A percentile compares a stretch with the other conserved stretches of the same genome.
These are phyloP conservation scores for Rhodofomes roseus DNA, from an alignment of 1,284 basidiomycete genomes.

Conservation along the genomic window DNA sequence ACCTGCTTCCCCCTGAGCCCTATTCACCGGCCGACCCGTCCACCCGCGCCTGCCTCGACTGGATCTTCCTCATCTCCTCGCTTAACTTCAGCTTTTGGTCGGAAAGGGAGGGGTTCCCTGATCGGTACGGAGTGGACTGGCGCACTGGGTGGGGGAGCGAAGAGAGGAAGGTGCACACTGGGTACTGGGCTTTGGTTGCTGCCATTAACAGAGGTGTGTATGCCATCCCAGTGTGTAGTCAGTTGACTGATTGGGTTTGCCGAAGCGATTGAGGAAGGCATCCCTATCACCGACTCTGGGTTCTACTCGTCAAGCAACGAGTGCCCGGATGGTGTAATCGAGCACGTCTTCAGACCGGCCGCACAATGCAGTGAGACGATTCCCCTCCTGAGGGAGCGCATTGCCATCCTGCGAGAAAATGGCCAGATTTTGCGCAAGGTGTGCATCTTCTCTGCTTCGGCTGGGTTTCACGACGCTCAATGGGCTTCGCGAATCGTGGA, in stretches of 20 bases:
- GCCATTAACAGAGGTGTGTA: constrained; percentile 65
- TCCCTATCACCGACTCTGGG: constrained; percentile 70
- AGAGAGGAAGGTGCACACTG: constrained; percentile 53
- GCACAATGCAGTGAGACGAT: constrained; percentile 54
- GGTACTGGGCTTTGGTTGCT: constrained; percentile 81
- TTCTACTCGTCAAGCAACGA: constrained; percentile 67
- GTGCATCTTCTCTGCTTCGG: constrained; percentile 45
- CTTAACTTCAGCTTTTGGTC: constrained; percentile 90
- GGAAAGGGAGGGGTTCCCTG: constrained; percentile 47
- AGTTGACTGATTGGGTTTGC: background rate
- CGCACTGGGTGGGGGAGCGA: constrained; percentile 58
- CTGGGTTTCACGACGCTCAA: no score
- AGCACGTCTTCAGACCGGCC: constrained; percentile 62
- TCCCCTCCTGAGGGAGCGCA: constrained; percentile 65
- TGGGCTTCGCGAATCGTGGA: no score
- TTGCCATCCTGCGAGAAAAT: constrained; percentile 69
- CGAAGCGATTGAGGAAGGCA: constrained; percentile 58
- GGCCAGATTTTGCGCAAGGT: constrained; percentile 57
- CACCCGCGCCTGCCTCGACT: constrained; percentile 61
- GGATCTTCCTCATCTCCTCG: constrained; percentile 81
- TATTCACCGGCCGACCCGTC: constrained; percentile 48
- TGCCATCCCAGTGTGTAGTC: constrained; percentile 14
- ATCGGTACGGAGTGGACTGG: constrained; percentile 76
- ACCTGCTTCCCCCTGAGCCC: constrained; percentile 64
- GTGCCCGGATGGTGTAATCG: constrained; percentile 66